These are phyloP conservation scores for Cryptococcus neoformans DNA, from an alignment of 1,284 basidiomycete species.

Conservation along the genomic window DNA sequence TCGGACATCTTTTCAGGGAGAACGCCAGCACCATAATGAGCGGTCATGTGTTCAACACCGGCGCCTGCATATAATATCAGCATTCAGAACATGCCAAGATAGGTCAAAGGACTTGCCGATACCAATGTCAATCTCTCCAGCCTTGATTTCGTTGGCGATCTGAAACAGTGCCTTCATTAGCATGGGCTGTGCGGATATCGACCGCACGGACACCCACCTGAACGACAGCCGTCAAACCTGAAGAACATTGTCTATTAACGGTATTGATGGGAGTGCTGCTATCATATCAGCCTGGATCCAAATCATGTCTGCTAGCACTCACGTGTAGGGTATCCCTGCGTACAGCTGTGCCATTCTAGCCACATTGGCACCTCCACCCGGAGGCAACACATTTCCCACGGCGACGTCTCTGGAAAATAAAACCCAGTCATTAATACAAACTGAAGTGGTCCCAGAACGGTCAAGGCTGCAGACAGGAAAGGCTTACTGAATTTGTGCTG, in stretches of 20 bases:
- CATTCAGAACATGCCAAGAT: background rate
- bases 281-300: background rate
- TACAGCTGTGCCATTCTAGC: slow-evolving; percentile 94
- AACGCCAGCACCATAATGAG: slow-evolving; percentile 70
- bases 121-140: slow-evolving; percentile 87
- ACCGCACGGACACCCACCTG: slow-evolving; percentile 41
- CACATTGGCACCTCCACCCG: slow-evolving; percentile 81
- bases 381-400: slow-evolving; percentile 91
- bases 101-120: slow-evolving; percentile 61
- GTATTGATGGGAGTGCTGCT: slow-evolving; percentile 68
- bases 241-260: slow-evolving; percentile 93
- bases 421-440: slow-evolving; percentile 55
- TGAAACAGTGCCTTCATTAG: slow-evolving; percentile 33
- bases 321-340: slow-evolving; percentile 83
- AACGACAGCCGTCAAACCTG: slow-evolving; percentile 82
- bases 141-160: slow-evolving; percentile 83
- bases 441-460: background rate
- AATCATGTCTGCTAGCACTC: slow-evolving; percentile 13
- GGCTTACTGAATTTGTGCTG: slow-evolving; percentile 44
- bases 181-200: background rate
- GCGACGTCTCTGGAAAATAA: slow-evolving; percentile 65
- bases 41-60: slow-evolving; percentile 95
- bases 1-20: slow-evolving; percentile 76
- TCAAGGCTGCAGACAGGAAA: background rate
- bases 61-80: slow-evolving; percentile 58